Base-by-base conservation (phyloP, 306 rosid species). In the Luffa acutangula region DNA sequence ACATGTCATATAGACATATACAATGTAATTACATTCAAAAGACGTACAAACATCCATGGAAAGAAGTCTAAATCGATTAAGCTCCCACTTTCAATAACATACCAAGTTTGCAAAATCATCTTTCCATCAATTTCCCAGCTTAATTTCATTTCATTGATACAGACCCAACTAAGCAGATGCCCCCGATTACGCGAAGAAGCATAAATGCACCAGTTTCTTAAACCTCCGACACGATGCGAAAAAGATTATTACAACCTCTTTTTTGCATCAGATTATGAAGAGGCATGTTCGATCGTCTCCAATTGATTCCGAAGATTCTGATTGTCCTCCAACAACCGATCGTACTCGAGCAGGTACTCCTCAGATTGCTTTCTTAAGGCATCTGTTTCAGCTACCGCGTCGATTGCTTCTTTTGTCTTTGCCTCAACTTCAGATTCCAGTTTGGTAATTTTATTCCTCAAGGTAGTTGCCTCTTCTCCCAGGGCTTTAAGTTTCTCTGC, bases 301-400 rank as follows among this genome's bases (percentile, higher is more conserved):
- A 95, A 76, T 83, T 92, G 98, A 82, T 85, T 93, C 69, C 90
- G 81, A 75, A 95, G 91, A 78, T 73, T 90, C 82, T 95, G 95
- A 84, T 94, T 94, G 80, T 91, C 98, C 72, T 83, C 97, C 81
- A 86, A 82, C 80, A 92, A 90, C 74, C 93, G 97, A 76, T 94
- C 97, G 17, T 94, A 91, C 79, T 94, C 97, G 89, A 92, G 84
- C 74, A 92, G 95, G 77, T 92, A 88, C 54, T 90, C 92, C 76
- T 91, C 97, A 6, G 93, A 92, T 81, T 94, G 97, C 87, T 92
- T 94, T 80, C 83, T 88, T n/a, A 89, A 88, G 78, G 97, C 95
- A 81, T 87, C 95, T 41, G 89, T 93, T 84, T 91, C 89, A 8
- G 88, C 66, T 87, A 85, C 90, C 51, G 93, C 85, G 14, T 78